phyloP scores from a whole-genome alignment of 768 basidiomycete species.

The Erythrobasidium yunnanense region DNA sequence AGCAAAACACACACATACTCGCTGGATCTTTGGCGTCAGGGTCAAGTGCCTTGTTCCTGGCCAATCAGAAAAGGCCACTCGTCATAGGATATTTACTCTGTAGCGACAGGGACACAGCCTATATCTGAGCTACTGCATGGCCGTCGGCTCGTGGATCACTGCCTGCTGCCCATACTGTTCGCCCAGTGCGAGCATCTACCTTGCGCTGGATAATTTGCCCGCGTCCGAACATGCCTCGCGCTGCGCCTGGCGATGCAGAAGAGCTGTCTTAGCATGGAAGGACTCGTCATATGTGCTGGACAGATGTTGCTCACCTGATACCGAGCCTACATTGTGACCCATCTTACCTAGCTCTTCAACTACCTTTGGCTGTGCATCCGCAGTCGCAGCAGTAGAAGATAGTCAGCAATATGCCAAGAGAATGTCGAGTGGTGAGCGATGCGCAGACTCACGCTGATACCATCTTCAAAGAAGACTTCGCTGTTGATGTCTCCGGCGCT shows the following conservation, averaged over 20 bases:
- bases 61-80: no score
- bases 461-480: conserved; percentile 81
- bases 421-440: no score
- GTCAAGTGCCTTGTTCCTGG: no score
- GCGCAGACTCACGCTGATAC: conserved; percentile 40
- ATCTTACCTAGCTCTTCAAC: conserved; percentile 62
- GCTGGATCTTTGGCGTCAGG: no score
- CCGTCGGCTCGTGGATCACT: conserved; percentile 52
- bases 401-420: neutral
- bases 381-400: no score
- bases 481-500: conserved; percentile 61
- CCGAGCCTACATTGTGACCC: conserved; percentile 70
- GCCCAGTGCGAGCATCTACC: conserved; percentile 52
- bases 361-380: conserved; percentile 48
- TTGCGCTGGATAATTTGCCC: conserved; percentile 84
- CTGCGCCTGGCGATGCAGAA: neutral
- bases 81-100: no score
- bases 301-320: conserved; percentile 52
- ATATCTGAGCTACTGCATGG: conserved; percentile 17
- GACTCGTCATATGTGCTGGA: conserved; percentile 34
- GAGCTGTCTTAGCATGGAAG: conserved; percentile 28
- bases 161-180: conserved; percentile 85
- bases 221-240: conserved; percentile 55
- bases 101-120: neutral
- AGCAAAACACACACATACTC: no score